Base-by-base conservation (phyloP, 1,139 yeast species). In the Diutina mesorugosa region DNA sequence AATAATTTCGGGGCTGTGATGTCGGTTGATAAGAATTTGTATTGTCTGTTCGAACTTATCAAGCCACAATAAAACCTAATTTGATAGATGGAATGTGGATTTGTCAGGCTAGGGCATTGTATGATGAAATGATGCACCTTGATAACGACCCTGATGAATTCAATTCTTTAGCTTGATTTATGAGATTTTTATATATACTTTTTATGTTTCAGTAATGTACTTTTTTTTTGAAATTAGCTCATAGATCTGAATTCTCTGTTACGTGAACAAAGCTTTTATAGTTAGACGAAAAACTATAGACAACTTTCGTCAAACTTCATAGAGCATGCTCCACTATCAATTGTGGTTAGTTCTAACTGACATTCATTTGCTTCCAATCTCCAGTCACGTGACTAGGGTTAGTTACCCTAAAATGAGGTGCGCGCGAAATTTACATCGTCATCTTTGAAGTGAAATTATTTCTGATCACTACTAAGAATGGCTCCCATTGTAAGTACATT, bases 1-100 rank as follows among this genome's bases (percentile, higher is more conserved):
- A 85, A 87, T 64, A 89, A 89, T 67, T 87, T 89, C 84, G 96
- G 96, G 47, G 96, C 96, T 0, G 89, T 89, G 38, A 85, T 89
- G 91, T 83, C 87, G 65, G 95, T 89, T 45, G 87, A 87, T 63
- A 81, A 82, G 61, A 81, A 81, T 56, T 73, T 89, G 63, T 80
- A 87, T 69, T 89, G 96, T 66, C 85, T 93, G 47, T 89, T 89
- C 72, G 96, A 89, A 66, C 74, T 89, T 62, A 73, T 89, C 60
- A 87, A 88, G 67, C 95, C 96, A 59, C 72, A 66, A 53, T 68
- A 62, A 26, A 6, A 35, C 41, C 41, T 35, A 35, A 9, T 47
- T 21, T 47, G 50, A 47, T 47, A 47, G 51, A 47, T 10, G 51
- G 30, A 47, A 35, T n/a, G 14, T 28, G 50, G n/a, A 47, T 47